A percentile compares a stretch with the other conserved stretches of the same genome.
Conservation (phyloP, 495 filamentous ascomycete species). For the Parachaetomium inaequale region DNA sequence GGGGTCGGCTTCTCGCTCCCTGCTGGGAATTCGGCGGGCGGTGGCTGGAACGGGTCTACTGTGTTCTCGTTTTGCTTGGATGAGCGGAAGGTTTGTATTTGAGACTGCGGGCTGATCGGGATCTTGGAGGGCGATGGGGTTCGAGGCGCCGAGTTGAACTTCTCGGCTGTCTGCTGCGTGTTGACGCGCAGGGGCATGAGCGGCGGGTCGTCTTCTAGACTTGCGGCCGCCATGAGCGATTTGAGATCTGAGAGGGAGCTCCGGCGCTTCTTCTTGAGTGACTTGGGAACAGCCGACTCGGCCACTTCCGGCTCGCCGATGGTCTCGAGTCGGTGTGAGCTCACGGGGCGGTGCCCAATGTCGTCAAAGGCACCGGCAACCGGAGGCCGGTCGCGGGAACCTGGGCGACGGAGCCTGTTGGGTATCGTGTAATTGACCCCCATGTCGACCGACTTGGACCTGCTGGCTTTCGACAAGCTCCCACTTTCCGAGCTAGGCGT, state of each 20-base stretch:
- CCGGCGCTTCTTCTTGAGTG: slow-evolving; percentile 72
- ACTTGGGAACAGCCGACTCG: slow-evolving; percentile 39
- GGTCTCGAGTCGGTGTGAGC: slow-evolving; percentile 46
- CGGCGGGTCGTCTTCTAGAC: slow-evolving; percentile 37
- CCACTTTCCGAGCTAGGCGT: slow-evolving; percentile 50
- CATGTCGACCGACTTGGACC: slow-evolving; percentile 81
- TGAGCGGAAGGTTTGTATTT: slow-evolving; percentile 28
- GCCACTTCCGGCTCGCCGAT: slow-evolving; percentile 48
- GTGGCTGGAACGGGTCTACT: slow-evolving; percentile 29
- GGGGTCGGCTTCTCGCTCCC: slow-evolving; percentile 13
- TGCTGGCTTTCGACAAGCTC: slow-evolving; percentile 59
- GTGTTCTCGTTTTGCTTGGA: slow-evolving; percentile 45
- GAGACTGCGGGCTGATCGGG: slow-evolving; percentile 40
- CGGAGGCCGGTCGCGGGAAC: slow-evolving; percentile 62
- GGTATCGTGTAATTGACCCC: slow-evolving; percentile 48
- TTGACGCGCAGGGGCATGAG: slow-evolving; percentile 45
- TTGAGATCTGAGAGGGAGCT: slow-evolving; percentile 90
- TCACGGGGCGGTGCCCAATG: slow-evolving; percentile 40
- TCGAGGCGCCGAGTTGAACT: slow-evolving; percentile 46
- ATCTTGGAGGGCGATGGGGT: slow-evolving; percentile 42
- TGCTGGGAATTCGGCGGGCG: slow-evolving; percentile 5
- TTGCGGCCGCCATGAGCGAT: slow-evolving; percentile 50
- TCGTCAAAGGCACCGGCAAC: slow-evolving; percentile 61
- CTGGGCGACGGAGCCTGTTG: slow-evolving; percentile 54
- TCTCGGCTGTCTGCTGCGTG: slow-evolving; percentile 59